These are phyloP conservation scores for Solanum chiquidenum DNA, from an alignment of 257 asterid genomes.

Conservation along the genomic window DNA sequence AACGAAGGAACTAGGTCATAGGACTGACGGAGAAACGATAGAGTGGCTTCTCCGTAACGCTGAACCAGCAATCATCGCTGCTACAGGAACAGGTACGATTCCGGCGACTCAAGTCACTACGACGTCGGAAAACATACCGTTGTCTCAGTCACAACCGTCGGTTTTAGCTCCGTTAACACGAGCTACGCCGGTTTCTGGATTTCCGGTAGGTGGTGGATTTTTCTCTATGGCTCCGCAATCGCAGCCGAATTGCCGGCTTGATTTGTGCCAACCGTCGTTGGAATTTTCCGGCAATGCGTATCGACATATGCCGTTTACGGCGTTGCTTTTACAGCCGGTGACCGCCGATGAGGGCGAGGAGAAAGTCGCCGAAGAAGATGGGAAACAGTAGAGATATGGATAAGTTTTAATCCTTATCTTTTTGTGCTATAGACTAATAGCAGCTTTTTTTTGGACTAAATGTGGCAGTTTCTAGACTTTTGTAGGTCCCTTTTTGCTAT, in stretches of 20 bases:
- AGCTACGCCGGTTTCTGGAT: neutral
- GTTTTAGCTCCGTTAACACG: neutral
- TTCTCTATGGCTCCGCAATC: neutral
- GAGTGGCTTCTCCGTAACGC: constrained; percentile 77
- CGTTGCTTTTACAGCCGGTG: constrained; percentile 55
- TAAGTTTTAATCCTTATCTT: neutral
- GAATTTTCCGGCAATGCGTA: constrained; percentile 23
- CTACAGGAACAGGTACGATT: constrained; percentile 57
- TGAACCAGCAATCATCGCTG: constrained; percentile 52
- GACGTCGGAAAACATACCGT: neutral
- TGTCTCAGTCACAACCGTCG: constrained; percentile 7
- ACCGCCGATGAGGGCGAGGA: constrained; percentile 22
- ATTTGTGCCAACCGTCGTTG: constrained; percentile 28
- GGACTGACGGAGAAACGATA: constrained; percentile 77
- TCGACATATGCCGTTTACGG: constrained; percentile 59
- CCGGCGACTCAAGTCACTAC: constrained; percentile 39
- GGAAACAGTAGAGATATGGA: neutral
- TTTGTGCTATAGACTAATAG: neutral
- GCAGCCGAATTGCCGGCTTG: constrained; percentile 36
- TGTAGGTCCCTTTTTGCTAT: neutral
- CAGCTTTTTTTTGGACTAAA: neutral
- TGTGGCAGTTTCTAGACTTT: neutral
- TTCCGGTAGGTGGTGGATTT: neutral
- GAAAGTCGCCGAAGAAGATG: neutral
- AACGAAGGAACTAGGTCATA: constrained; percentile 64